Evolutionary conservation across 2,329 filamentous ascomycete genomes (phyloP).

Genomic region (Phialemonium atrogriseum): DNA sequence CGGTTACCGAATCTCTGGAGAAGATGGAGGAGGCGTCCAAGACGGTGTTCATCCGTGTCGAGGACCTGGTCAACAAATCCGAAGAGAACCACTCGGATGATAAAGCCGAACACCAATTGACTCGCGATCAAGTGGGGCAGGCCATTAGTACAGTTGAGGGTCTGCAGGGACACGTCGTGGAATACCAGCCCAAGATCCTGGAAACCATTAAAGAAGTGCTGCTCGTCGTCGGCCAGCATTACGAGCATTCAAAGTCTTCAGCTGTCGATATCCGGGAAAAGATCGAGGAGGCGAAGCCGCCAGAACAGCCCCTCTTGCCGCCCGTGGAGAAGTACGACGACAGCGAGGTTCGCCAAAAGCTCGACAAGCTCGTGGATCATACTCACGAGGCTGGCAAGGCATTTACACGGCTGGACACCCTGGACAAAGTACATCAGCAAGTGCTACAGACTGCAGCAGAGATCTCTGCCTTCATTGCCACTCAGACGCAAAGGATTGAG

Average conservation of each 20-base stretch:
- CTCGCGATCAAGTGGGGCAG: conserved; percentile 71
- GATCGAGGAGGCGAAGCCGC: conserved; percentile 53
- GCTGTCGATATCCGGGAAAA: conserved; percentile 46
- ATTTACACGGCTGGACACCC: conserved; percentile 66
- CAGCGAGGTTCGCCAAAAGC: conserved; percentile 48
- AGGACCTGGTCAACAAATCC: conserved; percentile 66
- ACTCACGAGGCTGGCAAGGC: conserved; percentile 59
- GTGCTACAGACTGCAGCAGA: conserved; percentile 78
- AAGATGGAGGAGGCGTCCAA: conserved; percentile 83
- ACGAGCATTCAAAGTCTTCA: conserved; percentile 72
- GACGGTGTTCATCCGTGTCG: conserved; percentile 75
- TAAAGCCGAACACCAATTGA: conserved; percentile 74
- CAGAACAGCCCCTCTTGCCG: conserved; percentile 50
- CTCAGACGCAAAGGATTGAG: conserved; percentile 65
- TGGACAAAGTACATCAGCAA: conserved; percentile 84
- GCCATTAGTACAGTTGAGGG: conserved; percentile 64
- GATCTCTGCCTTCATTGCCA: conserved; percentile 72
- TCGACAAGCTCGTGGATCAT: conserved; percentile 53
- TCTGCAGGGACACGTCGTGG: conserved; percentile 69
- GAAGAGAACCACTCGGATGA: conserved; percentile 67
- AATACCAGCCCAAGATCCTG: conserved; percentile 83
- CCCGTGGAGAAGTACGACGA: conserved; percentile 59
- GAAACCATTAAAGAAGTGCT: conserved; percentile 82
- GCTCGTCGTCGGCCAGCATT: conserved; percentile 74
- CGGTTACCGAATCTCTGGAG: conserved; percentile 73